These are phyloP conservation scores for Magnaporthiopsis poae DNA, from an alignment of 2,329 filamentous ascomycete genomes.

Conservation along the genomic window DNA sequence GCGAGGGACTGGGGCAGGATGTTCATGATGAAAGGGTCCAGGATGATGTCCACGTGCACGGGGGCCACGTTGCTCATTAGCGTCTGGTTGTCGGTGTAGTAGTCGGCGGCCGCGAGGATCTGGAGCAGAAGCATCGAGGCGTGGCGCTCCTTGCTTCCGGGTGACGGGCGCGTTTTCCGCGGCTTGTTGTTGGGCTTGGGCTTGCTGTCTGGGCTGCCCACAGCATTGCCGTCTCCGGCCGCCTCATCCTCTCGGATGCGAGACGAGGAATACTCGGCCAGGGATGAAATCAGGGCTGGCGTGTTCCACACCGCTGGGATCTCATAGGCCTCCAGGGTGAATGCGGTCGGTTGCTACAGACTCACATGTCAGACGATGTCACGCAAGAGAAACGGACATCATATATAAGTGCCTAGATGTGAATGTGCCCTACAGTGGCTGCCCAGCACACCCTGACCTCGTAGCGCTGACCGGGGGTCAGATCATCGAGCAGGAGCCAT, in stretches of 20 bases:
- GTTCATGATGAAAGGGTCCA: conserved; percentile 78
- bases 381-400: background rate
- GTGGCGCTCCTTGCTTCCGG: conserved; percentile 9
- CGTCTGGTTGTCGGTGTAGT: conserved; percentile 62
- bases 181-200: too few relatives aligned
- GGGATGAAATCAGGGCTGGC: conserved; percentile 52
- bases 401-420: background rate
- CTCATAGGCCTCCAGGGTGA: conserved; percentile 58
- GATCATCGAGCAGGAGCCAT: conserved; percentile 67
- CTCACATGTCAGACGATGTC: background rate
- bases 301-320: conserved; percentile 52
- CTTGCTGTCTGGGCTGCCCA: background rate
- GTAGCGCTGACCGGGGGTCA: conserved; percentile 68
- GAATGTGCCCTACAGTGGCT: conserved; percentile 59
- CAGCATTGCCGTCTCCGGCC: background rate
- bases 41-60: conserved; percentile 69
- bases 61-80: conserved; percentile 68
- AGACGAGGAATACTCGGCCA: conserved; percentile 51
- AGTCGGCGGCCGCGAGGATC: conserved; percentile 70
- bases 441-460: conserved; percentile 90
- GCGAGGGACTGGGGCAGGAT: conserved; percentile 68
- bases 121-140: conserved; percentile 60
- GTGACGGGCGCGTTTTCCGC: background rate
- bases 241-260: conserved; percentile 27
- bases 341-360: conserved; percentile 71